Percentiles rank a stretch among this genome's conserved stretches.
phyloP scores from a whole-genome alignment of 805 yeast species.

The Lachancea cidri region DNA sequence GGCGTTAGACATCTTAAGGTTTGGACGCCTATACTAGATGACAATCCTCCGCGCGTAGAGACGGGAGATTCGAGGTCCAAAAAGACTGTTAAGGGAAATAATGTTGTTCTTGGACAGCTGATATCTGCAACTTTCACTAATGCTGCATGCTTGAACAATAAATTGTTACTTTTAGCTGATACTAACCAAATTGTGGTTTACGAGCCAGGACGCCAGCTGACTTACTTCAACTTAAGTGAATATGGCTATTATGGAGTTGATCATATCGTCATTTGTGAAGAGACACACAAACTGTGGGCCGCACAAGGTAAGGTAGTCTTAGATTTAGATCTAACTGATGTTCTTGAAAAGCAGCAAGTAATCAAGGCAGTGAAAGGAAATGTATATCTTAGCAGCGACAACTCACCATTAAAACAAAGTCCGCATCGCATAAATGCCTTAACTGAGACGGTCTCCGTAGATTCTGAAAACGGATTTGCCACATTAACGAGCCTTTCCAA shows the following conservation, averaged over 20 bases:
- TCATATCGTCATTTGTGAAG: constrained; percentile 1
- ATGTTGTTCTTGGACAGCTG: constrained; percentile 47
- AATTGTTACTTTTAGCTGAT: constrained; percentile 21
- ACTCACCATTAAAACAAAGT: no score
- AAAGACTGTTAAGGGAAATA: constrained; percentile 49
- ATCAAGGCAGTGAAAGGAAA: no score
- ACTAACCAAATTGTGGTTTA: constrained; percentile 23
- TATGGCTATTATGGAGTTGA: constrained; percentile 5
- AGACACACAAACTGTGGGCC: constrained; percentile 3
- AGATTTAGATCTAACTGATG: no score
- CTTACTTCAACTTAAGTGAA: constrained; percentile 4
- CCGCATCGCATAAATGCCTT: neutral
- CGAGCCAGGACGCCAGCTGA: constrained; percentile 11
- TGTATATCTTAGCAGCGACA: no score
- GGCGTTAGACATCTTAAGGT: constrained; percentile 59
- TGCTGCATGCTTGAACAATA: constrained; percentile 19
- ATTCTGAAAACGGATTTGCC: no score
- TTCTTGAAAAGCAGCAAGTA: no score
- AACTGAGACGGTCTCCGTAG: no score
- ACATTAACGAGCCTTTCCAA: no score
- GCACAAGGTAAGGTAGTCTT: no score
- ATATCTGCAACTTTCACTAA: constrained; percentile 48
- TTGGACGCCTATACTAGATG: constrained; percentile 44
- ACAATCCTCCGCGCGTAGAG: neutral
- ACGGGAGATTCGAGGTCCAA: constrained; percentile 19